These are phyloP conservation scores for Filobasidium floriforme DNA, from an alignment of 768 basidiomycete genomes.

Conservation along the genomic window DNA sequence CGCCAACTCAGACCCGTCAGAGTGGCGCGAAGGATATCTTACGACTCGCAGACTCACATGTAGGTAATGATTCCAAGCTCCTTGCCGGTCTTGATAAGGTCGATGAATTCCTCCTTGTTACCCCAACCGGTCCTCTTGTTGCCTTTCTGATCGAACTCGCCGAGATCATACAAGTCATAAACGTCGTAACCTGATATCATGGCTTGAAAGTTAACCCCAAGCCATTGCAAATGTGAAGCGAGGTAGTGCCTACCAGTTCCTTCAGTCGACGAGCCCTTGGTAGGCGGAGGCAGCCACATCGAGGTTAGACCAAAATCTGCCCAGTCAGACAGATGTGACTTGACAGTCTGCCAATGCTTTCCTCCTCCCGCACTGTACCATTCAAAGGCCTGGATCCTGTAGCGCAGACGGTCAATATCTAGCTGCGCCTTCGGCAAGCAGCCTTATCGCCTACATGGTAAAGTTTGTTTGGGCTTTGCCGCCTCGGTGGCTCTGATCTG, in stretches of 20 bases:
- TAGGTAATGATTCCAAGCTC: constrained; percentile 61
- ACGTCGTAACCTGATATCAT: constrained; percentile 10
- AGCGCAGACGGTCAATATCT: not conserved
- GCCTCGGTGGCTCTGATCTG: constrained; percentile 14
- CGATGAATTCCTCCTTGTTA: constrained; percentile 66
- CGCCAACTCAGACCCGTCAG: not conserved
- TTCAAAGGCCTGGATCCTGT: constrained; percentile 24
- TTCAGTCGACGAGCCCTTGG: constrained; percentile 20
- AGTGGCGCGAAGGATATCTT: not conserved
- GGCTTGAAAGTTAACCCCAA: not conserved
- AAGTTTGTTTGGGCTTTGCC: constrained; percentile 15
- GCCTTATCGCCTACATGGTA: constrained; percentile 15
- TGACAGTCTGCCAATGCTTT: constrained; percentile 45
- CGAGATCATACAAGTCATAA: constrained; percentile 22
- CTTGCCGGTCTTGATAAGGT: constrained; percentile 62
- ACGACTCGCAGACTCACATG: constrained; percentile 13
- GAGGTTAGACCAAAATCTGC: constrained; percentile 46
- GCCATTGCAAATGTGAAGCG: not conserved
- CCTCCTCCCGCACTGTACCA: constrained; percentile 30
- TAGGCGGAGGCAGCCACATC: constrained; percentile 44
- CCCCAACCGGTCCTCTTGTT: constrained; percentile 68
- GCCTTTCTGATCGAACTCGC: constrained; percentile 31
- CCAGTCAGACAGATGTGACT: constrained; percentile 33
- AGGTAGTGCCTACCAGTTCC: constrained; percentile 2
- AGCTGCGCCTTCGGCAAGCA: not conserved